A percentile compares a stretch with the other conserved stretches of the same genome.
Evolutionary conservation across 2,329 filamentous ascomycete genomes (phyloP).

Genomic region (Pseudocercospora fuligena): DNA sequence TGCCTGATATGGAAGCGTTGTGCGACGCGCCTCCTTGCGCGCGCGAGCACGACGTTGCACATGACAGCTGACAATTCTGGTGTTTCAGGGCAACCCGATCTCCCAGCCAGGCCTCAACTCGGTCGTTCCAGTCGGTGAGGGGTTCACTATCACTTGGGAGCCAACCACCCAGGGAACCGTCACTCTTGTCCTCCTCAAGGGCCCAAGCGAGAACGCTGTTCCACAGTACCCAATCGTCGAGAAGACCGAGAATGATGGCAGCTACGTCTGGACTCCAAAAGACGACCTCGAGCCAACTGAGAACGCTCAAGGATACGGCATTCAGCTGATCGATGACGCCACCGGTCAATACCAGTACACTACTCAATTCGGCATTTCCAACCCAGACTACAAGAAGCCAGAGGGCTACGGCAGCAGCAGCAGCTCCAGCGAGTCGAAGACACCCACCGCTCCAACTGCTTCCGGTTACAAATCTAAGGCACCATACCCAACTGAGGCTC

Average conservation of each 20-base stretch:
- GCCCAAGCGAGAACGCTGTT: conserved; percentile 60
- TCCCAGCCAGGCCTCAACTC: conserved; percentile 55
- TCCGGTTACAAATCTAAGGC: conserved; percentile 44
- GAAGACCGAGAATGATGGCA: conserved; percentile 59
- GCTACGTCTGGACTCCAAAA: conserved; percentile 60
- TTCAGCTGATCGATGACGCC: conserved; percentile 64
- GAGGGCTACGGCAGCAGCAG: conserved; percentile 8
- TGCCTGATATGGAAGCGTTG: not conserved
- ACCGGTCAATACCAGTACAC: conserved; percentile 66
- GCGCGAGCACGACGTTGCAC: not conserved
- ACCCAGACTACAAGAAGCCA: conserved; percentile 41
- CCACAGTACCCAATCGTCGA: conserved; percentile 57
- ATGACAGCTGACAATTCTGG: not conserved
- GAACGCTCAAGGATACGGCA: conserved; percentile 60
- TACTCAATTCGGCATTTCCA: conserved; percentile 66
- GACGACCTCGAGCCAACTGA: conserved; percentile 48
- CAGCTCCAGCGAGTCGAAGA: conserved; percentile 14
- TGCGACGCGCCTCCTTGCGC: not conserved
- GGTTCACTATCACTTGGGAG: conserved; percentile 64
- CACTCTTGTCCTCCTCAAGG: conserved; percentile 65
- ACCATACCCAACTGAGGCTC: conserved; percentile 62
- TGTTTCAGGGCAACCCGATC: conserved; percentile 59
- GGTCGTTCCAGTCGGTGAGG: conserved; percentile 60
- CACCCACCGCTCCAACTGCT: conserved; percentile 12
- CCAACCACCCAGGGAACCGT: conserved; percentile 55